A percentile compares a stretch with the other conserved stretches of the same genome.
Evolutionary conservation across 2,329 filamentous ascomycete species (phyloP).

Genomic region (Colletotrichum tropicale): DNA sequence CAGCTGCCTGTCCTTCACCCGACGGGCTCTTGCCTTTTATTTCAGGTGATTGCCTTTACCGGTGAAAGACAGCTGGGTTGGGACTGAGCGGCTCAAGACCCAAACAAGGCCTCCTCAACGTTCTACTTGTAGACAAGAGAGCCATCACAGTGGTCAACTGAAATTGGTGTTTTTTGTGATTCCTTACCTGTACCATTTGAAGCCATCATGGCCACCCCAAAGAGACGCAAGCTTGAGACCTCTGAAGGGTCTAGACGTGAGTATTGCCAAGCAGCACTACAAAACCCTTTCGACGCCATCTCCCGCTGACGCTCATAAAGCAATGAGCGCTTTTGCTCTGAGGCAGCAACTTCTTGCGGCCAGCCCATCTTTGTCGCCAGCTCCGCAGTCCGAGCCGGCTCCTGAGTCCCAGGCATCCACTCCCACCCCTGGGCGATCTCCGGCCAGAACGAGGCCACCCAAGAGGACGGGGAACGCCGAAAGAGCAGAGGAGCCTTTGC

Average conservation of each 20-base stretch:
- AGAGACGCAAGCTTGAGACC: constrained; percentile 46
- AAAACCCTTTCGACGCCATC: not conserved
- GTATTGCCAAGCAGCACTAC: constrained; percentile 13
- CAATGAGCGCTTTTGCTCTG: constrained; percentile 50
- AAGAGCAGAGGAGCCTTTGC: not conserved
- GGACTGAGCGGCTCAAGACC: not conserved
- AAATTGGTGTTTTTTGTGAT: not conserved
- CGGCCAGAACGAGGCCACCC: not conserved
- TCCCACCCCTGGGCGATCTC: not conserved
- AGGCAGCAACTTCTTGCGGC: constrained; percentile 36
- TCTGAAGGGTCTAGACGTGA: constrained; percentile 33
- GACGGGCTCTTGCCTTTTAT: not conserved
- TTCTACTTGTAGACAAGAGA: not conserved
- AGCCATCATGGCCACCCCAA: constrained; percentile 34
- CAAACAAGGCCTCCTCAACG: not conserved
- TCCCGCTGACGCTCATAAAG: constrained; percentile 25
- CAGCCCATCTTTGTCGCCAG: constrained; percentile 11
- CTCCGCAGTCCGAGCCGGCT: not conserved
- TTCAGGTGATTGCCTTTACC: not conserved
- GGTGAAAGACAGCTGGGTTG: not conserved
- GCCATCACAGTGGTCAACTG: not conserved
- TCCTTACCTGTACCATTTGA: not conserved
- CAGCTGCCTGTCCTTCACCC: not conserved
- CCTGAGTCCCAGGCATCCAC: not conserved
- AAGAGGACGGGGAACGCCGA: not conserved